Base-by-base conservation (phyloP, 495 filamentous ascomycete species). In the Hyaloscypha bicolor region DNA sequence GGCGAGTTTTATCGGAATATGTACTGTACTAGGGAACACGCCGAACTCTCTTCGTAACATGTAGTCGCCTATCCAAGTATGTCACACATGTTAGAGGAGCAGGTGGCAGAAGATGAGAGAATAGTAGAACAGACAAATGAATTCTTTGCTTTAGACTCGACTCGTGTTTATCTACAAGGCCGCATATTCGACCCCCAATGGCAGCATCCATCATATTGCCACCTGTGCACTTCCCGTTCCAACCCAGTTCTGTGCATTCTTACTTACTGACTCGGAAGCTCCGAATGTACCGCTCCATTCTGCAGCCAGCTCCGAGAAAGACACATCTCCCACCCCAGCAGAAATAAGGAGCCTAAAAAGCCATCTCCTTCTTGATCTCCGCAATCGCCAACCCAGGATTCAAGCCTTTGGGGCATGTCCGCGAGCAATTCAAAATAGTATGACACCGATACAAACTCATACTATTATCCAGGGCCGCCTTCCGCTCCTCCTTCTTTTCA, bases 371-470 rank as follows among this genome's bases (percentile, higher is more conserved):
- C 90, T 98, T 99, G 80, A 97, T 96, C 87, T 96, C 88, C 66
- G 93, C 93, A 82, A 99, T 97, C 4, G 95, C 95, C 72, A 88
- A 83, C 55, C 91, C 95, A 21, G 95, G 95, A 83, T 98, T 99
- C 76, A 99, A 80, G 32, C 95, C 95, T 91, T 99, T 99, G 74
- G 95, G 95, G 79, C 95, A 99, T 64, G 94, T 96, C 77, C 90
- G 84, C 69, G 92, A 90, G 88, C 95, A 99, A 84, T 99, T 99
- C 72, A 99, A 86, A 78, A 99, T 99, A 65, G 95, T 99, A 86
- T 99, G 95, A 86, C 95, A 99, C 73, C 95, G 86, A 85, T 97
- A 99, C 76, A 99, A 75, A 81, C 91, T 94, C 95, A 99, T 99
- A 78, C 90, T 93, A 83, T 99, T 99, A 82, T 99, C 93, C 72